Evolutionary conservation across 2,329 filamentous ascomycete genomes (phyloP), one percentile per base, ranked within the genome.

Genomic region (Gaeumannomyces tritici): DNA sequence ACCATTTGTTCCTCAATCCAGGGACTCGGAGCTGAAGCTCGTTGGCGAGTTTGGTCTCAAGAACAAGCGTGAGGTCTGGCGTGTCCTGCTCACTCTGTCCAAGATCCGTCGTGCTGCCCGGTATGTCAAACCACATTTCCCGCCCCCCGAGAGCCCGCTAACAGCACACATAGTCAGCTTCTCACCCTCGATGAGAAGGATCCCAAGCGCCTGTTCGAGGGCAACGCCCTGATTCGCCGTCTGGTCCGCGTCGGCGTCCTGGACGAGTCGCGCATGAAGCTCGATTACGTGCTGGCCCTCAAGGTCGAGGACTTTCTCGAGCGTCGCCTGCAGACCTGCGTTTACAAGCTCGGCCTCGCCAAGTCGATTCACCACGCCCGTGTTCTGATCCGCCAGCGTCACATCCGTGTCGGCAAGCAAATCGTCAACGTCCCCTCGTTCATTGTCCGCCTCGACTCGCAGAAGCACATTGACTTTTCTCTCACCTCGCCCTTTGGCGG

Each of bases 31-130:
- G 86, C 84, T 99, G 82, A 99, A 99, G 90, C 89, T 95, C 82
- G 93, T 99, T 76, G 95, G 95, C 83, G 95, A 99, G 86, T 99
- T 96, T 87, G 95, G 95, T 83, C 91, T 99, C 75, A 91, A 93
- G 83, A 99, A 99, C 88, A 99, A 99, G 92, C 93, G 95, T 86
- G 95, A 99, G 87, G 95, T 99, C 78, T 99, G 95, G 95, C 92
- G 95, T 83, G 95, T 99, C 83, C 89, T 91, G 87, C 89, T 99
- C 81, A 97, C 93, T 76, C 89, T 99, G 77, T 98, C 95, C 85
- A 98, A 98, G 89, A 99, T 99, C 76, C 95, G 95, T 93, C 95
- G 95, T 96, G 95, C 95, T 89, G 95, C 95, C 79, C 95, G 95
- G 93, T 97, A 90, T 75, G 87, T 66, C 8, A 51, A 13, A 54